Base-by-base conservation (phyloP, 2,329 filamentous ascomycete species). In the Ophiosphaerella herpotricha region DNA sequence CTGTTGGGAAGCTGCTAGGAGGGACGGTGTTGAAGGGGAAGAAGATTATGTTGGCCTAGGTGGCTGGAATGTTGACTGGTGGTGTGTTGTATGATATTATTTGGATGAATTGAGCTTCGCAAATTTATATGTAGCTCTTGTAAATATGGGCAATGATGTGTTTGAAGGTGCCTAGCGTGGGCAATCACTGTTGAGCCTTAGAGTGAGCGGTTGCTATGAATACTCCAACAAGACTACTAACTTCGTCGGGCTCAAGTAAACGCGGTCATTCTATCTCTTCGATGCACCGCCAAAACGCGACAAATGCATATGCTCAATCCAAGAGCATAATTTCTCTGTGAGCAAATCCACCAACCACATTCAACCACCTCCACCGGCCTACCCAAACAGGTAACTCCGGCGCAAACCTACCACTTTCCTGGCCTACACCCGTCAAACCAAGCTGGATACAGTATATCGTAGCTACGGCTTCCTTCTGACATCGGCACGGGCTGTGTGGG, bases 1-100 rank as follows among this genome's bases (percentile, higher is more conserved):
- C 84, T 1, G 58, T 90, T 11, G 91, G 91, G 1, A 87, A 88
- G 68, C 65, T 84, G 47, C 57, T 85, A 2, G 78, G 78, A 14
- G 85, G 86, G 11, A 74, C 73, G 26, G 33, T 78, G 50, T 66
- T 78, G 32, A 78, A 74, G 56, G 79, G 79, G 6, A 72, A 67
- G 57, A 77, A 70, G 63, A 74, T 79, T 45, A 72, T 75, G 61
- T 75, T 78, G 49, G 71, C 72, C 42, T 76, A 61, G 54, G 42
- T 16, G 40, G 34, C 34, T 18, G 14, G n/a, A 36, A 21, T 36
- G 34, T 36, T 36, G n/a, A 4, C 7, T 14, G 8, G 18, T 18
- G 34, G 3, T 36, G 8, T 36, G 34, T 18, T 36, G 34, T 36
- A 16, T n/a, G 34, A 29, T 29, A 29, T 29, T 18, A 7, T n/a